Percentiles rank a stretch among this genome's conserved stretches.
Conservation (phyloP, 2,329 filamentous ascomycete species). For the Colletotrichum tamarilloi region DNA sequence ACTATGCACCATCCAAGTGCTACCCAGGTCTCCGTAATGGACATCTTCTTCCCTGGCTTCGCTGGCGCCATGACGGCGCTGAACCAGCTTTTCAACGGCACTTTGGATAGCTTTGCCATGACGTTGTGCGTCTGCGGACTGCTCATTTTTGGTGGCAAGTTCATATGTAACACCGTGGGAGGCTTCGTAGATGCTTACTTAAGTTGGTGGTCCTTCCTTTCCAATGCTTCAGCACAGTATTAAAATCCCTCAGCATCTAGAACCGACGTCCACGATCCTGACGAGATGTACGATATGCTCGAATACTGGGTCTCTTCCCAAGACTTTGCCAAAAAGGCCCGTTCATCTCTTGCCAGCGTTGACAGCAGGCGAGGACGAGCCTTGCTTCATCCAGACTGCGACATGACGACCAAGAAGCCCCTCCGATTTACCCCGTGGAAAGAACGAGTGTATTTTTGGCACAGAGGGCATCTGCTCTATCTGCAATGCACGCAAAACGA, state of each 20-base stretch:
- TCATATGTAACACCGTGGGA: conserved; percentile 44
- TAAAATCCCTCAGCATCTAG: background rate
- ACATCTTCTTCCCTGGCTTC: no score
- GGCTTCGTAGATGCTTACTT: conserved; percentile 7
- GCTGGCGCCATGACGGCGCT: no score
- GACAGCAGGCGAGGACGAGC: background rate
- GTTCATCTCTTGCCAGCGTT: conserved; percentile 2
- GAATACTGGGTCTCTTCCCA: background rate
- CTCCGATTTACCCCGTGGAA: background rate
- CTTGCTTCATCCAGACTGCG: background rate
- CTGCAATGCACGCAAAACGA: background rate
- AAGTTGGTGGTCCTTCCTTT: background rate
- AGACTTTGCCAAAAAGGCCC: background rate
- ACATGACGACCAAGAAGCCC: background rate
- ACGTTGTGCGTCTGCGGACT: no score
- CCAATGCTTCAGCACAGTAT: background rate
- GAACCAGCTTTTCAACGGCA: no score
- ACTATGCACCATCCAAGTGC: no score
- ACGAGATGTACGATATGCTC: background rate
- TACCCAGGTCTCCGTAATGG: no score
- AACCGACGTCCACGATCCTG: background rate
- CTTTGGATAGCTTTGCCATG: no score
- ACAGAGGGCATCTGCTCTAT: background rate
- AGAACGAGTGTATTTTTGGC: background rate
- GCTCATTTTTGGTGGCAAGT: no score